Base-by-base conservation (phyloP, 2,329 filamentous ascomycete species). In the Fusarium floridanum region DNA sequence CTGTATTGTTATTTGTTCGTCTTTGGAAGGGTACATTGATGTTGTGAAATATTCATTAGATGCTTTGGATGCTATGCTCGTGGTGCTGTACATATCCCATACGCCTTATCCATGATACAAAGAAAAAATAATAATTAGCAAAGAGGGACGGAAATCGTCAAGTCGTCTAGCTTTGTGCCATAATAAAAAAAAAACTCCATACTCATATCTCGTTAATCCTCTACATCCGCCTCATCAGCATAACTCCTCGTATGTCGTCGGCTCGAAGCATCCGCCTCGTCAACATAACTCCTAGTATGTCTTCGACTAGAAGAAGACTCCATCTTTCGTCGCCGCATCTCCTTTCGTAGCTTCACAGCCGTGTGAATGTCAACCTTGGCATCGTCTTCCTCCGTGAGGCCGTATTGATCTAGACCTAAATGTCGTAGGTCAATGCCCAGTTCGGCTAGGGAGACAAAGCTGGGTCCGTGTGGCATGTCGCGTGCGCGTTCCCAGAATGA, bases 331-430 rank as follows among this genome's bases (percentile, higher is more conserved):
- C 64, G 65, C 60, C 74, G 72, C 60, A 77, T 67, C 10, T 75
- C 78, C 27, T 70, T 77, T 2, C 70, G 68, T 5, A 78, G 45
- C 37, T 72, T 76, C 8, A 73, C 66, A 6, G 77, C 74, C 14
- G 77, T 76, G 10, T 67, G 69, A n/a, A 77, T 67, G 34, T 79
- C 72, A 20, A 74, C 71, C 41, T 77, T 76, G 4, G 72, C 75
- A 27, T 77, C 72, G 4, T 79, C 73, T 1, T 75, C 74, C 1
- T 76, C 76, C 2, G 70, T 75, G 4, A 77, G 68, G 4, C 76
- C 77, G n/a, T 78, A 77, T 29, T 71, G 68, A 34, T 74, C 71
- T 20, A 70, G 72, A 16, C 77, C 70, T 9, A 73, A 34, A 12
- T 67, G 66, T 11, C 55, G 70, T 11, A 69, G 61, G 22, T 78